Evolutionary conservation across 2,329 filamentous ascomycete genomes (phyloP).

Genomic region (Curvularia verruculosa): DNA sequence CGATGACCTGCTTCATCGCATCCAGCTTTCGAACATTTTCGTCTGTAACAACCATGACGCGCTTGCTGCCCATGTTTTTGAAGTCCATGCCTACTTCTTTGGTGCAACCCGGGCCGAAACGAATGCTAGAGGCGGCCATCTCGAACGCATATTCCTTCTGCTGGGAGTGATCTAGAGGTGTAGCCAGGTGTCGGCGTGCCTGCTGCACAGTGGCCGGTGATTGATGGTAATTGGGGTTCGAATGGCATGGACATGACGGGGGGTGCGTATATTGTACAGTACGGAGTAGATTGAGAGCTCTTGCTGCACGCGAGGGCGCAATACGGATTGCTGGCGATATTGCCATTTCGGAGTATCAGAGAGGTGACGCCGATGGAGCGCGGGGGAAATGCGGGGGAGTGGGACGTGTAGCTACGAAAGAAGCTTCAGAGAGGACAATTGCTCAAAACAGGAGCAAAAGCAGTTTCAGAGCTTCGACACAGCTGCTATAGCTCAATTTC

Average conservation of each 20-base stretch:
- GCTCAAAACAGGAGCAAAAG: too few species aligned
- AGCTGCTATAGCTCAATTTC: too few species aligned
- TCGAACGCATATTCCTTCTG: slow-evolving; percentile 98
- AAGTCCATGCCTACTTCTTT: slow-evolving; percentile 99
- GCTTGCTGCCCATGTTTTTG: slow-evolving; percentile 84
- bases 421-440: too few species aligned
- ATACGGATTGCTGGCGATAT: slow-evolving; percentile 39
- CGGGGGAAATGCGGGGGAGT: too few species aligned
- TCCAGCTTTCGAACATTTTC: slow-evolving; percentile 78
- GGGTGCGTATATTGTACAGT: slow-evolving; percentile 92
- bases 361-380: too few species aligned
- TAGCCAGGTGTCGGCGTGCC: slow-evolving; percentile 70
- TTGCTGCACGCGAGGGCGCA: slow-evolving; percentile 56
- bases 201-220: slow-evolving; percentile 52
- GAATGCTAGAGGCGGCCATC: slow-evolving; percentile 94
- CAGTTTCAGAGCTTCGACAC: too few species aligned
- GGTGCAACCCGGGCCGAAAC: slow-evolving; percentile 91
- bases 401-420: not conserved
- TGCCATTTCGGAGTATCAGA: slow-evolving; percentile 14
- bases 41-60: slow-evolving; percentile 92
- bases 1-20: slow-evolving; percentile 87
- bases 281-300: slow-evolving; percentile 75
- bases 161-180: slow-evolving; percentile 71
- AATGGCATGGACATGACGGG: slow-evolving; percentile 93
- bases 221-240: slow-evolving; percentile 78